Base-by-base conservation (phyloP, 2,329 filamentous ascomycete species). In the Fusarium verrucosum region DNA sequence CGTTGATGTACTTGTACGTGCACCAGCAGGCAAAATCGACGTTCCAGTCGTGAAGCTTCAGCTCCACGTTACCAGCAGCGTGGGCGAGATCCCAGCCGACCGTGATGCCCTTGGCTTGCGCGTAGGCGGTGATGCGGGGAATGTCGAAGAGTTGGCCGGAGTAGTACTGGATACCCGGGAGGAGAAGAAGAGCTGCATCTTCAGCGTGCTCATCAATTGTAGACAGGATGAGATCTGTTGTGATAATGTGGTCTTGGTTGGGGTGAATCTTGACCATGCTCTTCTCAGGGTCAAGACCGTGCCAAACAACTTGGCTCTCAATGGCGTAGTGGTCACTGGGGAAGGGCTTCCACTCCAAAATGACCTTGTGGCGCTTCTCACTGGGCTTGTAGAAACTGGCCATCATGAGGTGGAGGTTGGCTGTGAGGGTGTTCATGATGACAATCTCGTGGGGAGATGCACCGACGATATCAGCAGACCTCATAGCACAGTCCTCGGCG, bases 1-100 rank as follows among this genome's bases (percentile, higher is more conserved):
- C 88, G 74, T 96, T 96, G 75, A 96, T 85, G 79, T 97, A 97
- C 79, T 97, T 97, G 83, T 97, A 97, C 17, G 89, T 94, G 77
- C 93, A 97, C 93, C 93, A 97, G 50, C 86, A 91, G 16, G 94
- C 93, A 71, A 96, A 96, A 75, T 97, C 93, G 30, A 96, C 92
- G 67, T 91, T 85, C 93, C 93, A 97, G 70, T 94, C 91, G 76
- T 96, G 92, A 19, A 97, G 82, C 56, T 82, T 78, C 17, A 97
- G 78, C 36, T 90, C 87, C 3, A 96, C 91, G 72, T 97, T 97
- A 28, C 93, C 93, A 20, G 86, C 91, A 0, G 92, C 92, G 75
- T 96, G 92, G 0, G 93, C 93, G 23, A 95, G 87, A 74, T 96
- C 93, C 92, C 92, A 97, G 23, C 92, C 92, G 6, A 95, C 87